These are phyloP conservation scores for Viridothelium virens DNA, from an alignment of 495 filamentous ascomycete species.

Conservation along the genomic window DNA sequence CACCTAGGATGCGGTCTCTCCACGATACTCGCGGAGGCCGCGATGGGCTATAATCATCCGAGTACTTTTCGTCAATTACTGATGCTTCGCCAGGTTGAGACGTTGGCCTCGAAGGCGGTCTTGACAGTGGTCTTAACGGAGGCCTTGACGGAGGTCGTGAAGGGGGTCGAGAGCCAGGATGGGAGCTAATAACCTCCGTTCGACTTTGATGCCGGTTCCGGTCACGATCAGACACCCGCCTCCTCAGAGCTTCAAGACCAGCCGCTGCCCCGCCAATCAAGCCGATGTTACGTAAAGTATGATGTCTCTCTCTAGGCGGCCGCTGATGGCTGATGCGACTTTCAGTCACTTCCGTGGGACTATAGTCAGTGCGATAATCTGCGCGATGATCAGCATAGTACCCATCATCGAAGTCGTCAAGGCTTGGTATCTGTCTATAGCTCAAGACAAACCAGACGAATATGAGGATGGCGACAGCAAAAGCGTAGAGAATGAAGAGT, in stretches of 20 bases:
- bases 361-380: conserved; percentile 28
- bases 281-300: conserved; percentile 10
- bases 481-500: conserved; percentile 75
- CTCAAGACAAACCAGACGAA: conserved; percentile 65
- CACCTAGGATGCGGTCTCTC: conserved; percentile 57
- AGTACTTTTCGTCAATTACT: conserved; percentile 27
- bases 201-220: conserved; percentile 5
- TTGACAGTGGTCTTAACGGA: not conserved
- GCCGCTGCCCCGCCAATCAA: conserved; percentile 42
- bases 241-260: conserved; percentile 50
- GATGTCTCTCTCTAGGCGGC: not conserved
- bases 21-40: conserved; percentile 32
- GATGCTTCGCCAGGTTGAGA: not conserved
- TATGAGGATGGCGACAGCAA: conserved; percentile 61
- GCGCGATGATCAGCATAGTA: conserved; percentile 36
- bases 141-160: conserved; percentile 16
- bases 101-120: not conserved
- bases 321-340: not conserved
- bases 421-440: conserved; percentile 47
- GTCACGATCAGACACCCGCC: conserved; percentile 18
- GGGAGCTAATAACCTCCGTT: conserved; percentile 27
- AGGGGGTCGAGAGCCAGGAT: conserved; percentile 23
- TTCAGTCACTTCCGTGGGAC: not conserved
- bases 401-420: conserved; percentile 43
- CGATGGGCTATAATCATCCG: conserved; percentile 20